Evolutionary conservation across 768 basidiomycete genomes (phyloP).

Genomic region (Suillus spraguei): DNA sequence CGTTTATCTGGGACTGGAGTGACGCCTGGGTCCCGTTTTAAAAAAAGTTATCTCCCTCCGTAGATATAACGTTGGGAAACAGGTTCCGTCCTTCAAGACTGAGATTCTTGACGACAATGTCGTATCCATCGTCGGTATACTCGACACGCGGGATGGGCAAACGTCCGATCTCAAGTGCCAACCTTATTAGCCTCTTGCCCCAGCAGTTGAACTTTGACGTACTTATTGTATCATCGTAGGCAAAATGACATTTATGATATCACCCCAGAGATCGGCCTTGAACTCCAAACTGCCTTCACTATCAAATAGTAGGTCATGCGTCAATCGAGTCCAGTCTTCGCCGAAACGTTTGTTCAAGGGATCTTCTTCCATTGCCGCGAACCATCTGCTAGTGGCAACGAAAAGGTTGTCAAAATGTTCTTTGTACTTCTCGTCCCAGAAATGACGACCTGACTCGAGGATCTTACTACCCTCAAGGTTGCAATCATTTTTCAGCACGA

Average conservation of each 20-base stretch:
- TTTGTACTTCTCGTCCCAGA: constrained; percentile 77
- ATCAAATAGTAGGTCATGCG: constrained; percentile 78
- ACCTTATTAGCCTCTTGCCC: not conserved
- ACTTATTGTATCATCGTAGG: constrained; percentile 80
- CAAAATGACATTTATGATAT: constrained; percentile 81
- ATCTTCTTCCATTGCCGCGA: constrained; percentile 83
- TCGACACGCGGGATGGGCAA: constrained; percentile 93
- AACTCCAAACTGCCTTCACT: constrained; percentile 82
- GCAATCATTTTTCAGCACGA: constrained; percentile 79
- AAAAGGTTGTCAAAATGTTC: constrained; percentile 82
- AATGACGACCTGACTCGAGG: constrained; percentile 69
- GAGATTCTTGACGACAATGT: constrained; percentile 93
- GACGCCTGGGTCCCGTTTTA: too few relatives aligned
- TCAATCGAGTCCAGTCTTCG: constrained; percentile 79
- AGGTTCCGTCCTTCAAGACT: constrained; percentile 87
- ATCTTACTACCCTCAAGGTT: constrained; percentile 64
- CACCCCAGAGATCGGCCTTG: constrained; percentile 88
- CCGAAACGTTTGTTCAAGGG: constrained; percentile 81
- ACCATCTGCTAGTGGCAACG: constrained; percentile 70
- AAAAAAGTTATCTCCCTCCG: constrained; percentile 76
- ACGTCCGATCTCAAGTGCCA: constrained; percentile 59
- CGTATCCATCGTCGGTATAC: constrained; percentile 85
- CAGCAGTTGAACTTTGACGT: constrained; percentile 20
- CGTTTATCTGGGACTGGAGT: too few relatives aligned
- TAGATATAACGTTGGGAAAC: constrained; percentile 74